phyloP scores from a whole-genome alignment of 805 yeast genomes.

The Metschnikowia kunwiensis region DNA sequence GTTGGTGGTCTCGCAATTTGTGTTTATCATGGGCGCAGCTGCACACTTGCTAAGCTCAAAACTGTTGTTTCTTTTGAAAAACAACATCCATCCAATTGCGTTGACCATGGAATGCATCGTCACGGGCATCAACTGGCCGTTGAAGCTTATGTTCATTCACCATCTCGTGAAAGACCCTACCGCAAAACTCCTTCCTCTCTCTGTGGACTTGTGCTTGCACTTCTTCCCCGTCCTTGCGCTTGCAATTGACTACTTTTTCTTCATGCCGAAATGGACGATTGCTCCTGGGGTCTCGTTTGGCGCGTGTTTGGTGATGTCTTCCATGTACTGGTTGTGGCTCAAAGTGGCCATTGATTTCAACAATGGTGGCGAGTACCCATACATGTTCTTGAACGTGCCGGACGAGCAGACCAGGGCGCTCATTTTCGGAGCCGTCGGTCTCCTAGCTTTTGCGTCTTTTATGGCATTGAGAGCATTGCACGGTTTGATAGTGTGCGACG shows the following conservation, averaged over 20 bases:
- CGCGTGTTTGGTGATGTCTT: constrained; percentile 38
- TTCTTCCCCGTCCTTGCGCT: constrained; percentile 55
- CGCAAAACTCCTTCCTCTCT: constrained; percentile 41
- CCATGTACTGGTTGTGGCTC: constrained; percentile 53
- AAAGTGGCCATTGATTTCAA: constrained; percentile 45
- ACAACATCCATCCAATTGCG: constrained; percentile 50
- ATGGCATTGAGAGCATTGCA: constrained; percentile 27
- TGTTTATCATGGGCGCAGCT: constrained; percentile 37
- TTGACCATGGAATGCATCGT: constrained; percentile 61
- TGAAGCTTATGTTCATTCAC: constrained; percentile 50
- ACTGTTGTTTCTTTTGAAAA: constrained; percentile 32
- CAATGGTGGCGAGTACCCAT: constrained; percentile 55
- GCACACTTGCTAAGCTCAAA: constrained; percentile 31
- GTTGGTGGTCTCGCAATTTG: constrained; percentile 44
- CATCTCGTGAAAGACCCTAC: constrained; percentile 42
- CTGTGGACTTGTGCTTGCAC: constrained; percentile 58
- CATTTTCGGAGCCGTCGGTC: constrained; percentile 48
- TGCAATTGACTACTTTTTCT: constrained; percentile 50
- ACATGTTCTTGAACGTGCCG: constrained; percentile 60
- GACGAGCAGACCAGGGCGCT: constrained; percentile 40
- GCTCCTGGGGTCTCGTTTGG: constrained; percentile 35
- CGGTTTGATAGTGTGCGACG: constrained; percentile 19
- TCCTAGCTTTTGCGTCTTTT: constrained; percentile 30
- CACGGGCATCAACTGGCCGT: constrained; percentile 65
- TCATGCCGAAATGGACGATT: constrained; percentile 46